Evolutionary conservation across 1,139 yeast species (phyloP).

Genomic region (Suhomyces kunorum): DNA sequence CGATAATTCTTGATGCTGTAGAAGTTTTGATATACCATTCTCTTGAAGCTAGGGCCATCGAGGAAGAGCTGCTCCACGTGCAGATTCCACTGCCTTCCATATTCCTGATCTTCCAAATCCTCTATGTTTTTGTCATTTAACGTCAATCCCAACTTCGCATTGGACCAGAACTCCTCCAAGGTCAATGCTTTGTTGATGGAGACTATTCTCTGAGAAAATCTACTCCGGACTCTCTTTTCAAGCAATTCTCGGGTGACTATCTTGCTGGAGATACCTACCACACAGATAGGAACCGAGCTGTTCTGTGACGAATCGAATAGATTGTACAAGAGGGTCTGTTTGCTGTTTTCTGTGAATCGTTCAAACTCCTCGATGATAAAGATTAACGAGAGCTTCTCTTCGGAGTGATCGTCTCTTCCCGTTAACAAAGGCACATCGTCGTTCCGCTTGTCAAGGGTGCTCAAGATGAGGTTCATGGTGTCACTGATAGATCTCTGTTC

Average conservation of each 20-base stretch:
- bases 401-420: constrained; percentile 4
- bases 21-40: constrained; percentile 45
- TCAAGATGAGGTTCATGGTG: constrained; percentile 42
- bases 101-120: constrained; percentile 21
- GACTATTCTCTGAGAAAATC: constrained; percentile 81
- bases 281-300: constrained; percentile 74
- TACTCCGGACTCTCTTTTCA: constrained; percentile 87
- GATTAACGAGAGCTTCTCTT: constrained; percentile 54
- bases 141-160: constrained; percentile 30
- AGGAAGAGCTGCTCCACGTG: constrained; percentile 33
- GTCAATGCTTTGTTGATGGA: constrained; percentile 53
- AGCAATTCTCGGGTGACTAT: constrained; percentile 75
- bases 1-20: constrained; percentile 62
- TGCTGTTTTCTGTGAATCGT: constrained; percentile 64
- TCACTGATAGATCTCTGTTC: constrained; percentile 44
- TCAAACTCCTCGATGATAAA: constrained; percentile 87
- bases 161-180: constrained; percentile 45
- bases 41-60: constrained; percentile 14
- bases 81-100: constrained; percentile 53
- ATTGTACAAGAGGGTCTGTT: constrained; percentile 84
- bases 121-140: constrained; percentile 23
- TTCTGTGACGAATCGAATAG: constrained; percentile 82
- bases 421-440: constrained; percentile 11
- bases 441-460: constrained; percentile 31
- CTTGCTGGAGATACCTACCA: constrained; percentile 77